phyloP scores from a whole-genome alignment of 768 basidiomycete genomes.

The Rubroboletus satanas region DNA sequence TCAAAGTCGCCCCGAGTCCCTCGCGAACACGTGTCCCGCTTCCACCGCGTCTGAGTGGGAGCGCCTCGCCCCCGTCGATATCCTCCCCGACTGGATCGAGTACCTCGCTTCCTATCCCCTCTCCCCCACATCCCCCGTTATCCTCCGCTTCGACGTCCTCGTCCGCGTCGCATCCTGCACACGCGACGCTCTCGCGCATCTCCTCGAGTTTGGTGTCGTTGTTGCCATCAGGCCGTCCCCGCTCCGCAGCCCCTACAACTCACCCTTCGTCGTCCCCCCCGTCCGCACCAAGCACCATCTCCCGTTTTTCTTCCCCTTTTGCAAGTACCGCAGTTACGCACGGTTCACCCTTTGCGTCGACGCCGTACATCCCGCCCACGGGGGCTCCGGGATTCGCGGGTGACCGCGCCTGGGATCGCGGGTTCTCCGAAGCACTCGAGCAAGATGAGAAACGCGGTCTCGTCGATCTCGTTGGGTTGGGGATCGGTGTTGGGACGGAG shows the following conservation, averaged over 20 bases:
- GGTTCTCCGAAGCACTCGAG: slow-evolving; percentile 49
- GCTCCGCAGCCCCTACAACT: background rate
- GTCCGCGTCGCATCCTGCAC: slow-evolving; percentile 11
- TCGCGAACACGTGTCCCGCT: slow-evolving; percentile 16
- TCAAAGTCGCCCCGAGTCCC: slow-evolving; percentile 11
- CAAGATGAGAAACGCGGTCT: slow-evolving; percentile 39
- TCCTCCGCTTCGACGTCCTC: background rate
- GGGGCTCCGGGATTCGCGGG: slow-evolving; percentile 81
- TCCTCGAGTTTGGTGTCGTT: slow-evolving; percentile 54
- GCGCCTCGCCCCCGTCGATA: slow-evolving; percentile 23
- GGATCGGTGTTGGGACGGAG: slow-evolving; percentile 37
- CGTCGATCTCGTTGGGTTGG: slow-evolving; percentile 38
- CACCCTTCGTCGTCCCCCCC: slow-evolving; percentile 9
- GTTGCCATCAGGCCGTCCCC: slow-evolving; percentile 28
- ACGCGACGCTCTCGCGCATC: slow-evolving; percentile 42
- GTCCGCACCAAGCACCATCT: slow-evolving; percentile 8
- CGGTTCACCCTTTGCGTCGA: slow-evolving; percentile 49
- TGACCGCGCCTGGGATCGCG: slow-evolving; percentile 65
- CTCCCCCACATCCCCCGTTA: background rate
- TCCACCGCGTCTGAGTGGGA: slow-evolving; percentile 21
- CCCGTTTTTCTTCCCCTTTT: slow-evolving; percentile 17
- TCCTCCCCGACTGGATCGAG: slow-evolving; percentile 18
- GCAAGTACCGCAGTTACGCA: slow-evolving; percentile 31
- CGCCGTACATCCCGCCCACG: slow-evolving; percentile 43
- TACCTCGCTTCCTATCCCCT: slow-evolving; percentile 7